These are phyloP conservation scores for Pseudozyma sp. DNA, from an alignment of 1,284 basidiomycete genomes.

Conservation along the genomic window DNA sequence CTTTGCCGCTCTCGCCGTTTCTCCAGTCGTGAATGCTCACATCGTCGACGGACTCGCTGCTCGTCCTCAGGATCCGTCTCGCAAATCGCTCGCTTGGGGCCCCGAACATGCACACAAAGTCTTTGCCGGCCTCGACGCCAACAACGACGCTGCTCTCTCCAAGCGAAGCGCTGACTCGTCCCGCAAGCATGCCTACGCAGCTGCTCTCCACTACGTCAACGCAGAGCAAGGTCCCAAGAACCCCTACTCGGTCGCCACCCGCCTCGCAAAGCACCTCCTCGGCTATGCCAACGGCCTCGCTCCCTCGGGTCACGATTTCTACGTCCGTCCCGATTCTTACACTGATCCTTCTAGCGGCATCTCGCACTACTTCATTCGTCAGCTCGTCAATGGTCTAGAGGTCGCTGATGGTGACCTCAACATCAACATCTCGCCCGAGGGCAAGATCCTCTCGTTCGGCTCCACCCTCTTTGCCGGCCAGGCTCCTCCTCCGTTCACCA, in stretches of 20 bases:
- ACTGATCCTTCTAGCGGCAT: slow-evolving; percentile 53
- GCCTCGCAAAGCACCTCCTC: slow-evolving; percentile 48
- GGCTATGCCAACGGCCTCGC: slow-evolving; percentile 35
- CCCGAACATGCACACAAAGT: slow-evolving; percentile 51
- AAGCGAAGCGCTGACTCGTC: slow-evolving; percentile 23
- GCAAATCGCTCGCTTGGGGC: slow-evolving; percentile 58
- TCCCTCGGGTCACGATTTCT: slow-evolving; percentile 49
- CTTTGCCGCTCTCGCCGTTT: slow-evolving; percentile 28
- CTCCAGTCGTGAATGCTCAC: slow-evolving; percentile 19
- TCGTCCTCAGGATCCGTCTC: slow-evolving; percentile 41
- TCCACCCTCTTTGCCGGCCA: slow-evolving; percentile 53
- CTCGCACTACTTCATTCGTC: slow-evolving; percentile 55
- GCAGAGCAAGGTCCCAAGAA: slow-evolving; percentile 39
- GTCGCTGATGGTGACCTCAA: slow-evolving; percentile 59
- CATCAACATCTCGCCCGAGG: slow-evolving; percentile 48
- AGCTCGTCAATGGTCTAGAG: slow-evolving; percentile 56
- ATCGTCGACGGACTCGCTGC: slow-evolving; percentile 14
- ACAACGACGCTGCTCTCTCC: slow-evolving; percentile 18
- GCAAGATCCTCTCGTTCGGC: slow-evolving; percentile 58
- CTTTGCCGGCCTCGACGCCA: slow-evolving; percentile 38
- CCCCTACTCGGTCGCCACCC: slow-evolving; percentile 44
- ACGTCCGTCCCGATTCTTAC: slow-evolving; percentile 59
- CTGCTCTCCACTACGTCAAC: slow-evolving; percentile 48
- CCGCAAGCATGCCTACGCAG: slow-evolving; percentile 42
- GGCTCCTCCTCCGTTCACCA: slow-evolving; percentile 50